phyloP scores from a whole-genome alignment of 2,329 filamentous ascomycete species.

The Neonectria faginata region DNA sequence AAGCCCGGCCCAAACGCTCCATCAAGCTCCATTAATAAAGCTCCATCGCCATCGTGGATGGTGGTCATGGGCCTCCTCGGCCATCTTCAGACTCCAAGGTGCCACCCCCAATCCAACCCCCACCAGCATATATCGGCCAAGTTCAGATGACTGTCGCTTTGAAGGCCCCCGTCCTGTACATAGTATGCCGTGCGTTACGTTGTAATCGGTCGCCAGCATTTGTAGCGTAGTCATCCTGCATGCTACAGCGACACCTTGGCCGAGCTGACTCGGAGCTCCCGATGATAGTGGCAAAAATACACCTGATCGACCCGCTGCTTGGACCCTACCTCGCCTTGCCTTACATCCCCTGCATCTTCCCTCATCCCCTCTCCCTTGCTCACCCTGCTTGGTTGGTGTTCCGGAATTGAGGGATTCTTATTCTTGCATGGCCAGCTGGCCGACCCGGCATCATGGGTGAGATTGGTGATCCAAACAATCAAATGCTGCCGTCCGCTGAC shows the following conservation, averaged over 20 bases:
- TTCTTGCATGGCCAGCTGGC: not conserved
- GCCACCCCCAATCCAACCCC: no score
- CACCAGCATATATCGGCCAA: not conserved
- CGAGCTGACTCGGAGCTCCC: not conserved
- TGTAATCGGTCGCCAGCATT: no score
- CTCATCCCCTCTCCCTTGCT: not conserved
- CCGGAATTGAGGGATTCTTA: not conserved
- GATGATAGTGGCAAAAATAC: constrained; percentile 1
- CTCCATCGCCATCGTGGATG: not conserved
- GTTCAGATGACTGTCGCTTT: not conserved
- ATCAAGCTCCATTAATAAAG: no score
- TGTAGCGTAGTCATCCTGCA: not conserved
- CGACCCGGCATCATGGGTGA: not conserved
- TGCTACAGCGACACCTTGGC: not conserved
- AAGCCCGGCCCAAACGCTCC: not conserved
- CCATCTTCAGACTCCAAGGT: not conserved
- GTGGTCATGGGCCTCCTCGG: not conserved
- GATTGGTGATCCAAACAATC: not conserved
- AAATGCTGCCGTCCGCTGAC: not conserved
- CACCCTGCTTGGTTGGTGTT: not conserved
- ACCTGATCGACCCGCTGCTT: not conserved
- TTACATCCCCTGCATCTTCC: not conserved
- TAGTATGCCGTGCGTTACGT: not conserved
- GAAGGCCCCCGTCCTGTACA: not conserved
- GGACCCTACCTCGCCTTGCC: not conserved